Evolutionary conservation across 2,329 filamentous ascomycete species (phyloP).

Genomic region (Hypoxylon sp.): DNA sequence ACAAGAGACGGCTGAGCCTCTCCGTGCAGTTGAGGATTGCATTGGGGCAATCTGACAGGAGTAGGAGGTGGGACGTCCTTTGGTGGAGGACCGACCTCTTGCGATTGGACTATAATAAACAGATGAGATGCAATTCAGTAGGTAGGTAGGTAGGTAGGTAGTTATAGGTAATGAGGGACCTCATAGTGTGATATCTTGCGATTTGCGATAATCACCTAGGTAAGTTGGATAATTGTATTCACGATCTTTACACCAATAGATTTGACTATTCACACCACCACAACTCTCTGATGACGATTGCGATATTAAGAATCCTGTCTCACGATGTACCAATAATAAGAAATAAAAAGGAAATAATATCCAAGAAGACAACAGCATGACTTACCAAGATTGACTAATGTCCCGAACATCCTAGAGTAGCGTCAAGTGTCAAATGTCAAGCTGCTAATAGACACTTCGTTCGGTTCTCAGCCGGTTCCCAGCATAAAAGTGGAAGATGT

Average conservation of each 20-base stretch:
- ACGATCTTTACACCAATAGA: not conserved
- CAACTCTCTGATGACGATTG: too few species aligned
- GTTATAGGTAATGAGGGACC: constrained; percentile 2
- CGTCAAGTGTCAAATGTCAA: constrained; percentile 16
- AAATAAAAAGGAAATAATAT: too few species aligned
- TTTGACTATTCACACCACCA: constrained; percentile 9
- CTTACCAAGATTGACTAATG: constrained; percentile 45
- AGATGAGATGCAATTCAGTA: constrained; percentile 34
- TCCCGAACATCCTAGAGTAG: constrained; percentile 42
- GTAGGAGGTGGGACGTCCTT: constrained; percentile 66
- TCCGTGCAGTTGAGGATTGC: constrained; percentile 45
- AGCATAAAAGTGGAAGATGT: too few species aligned
- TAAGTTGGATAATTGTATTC: too few species aligned
- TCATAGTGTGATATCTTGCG: not conserved
- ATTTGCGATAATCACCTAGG: too few species aligned
- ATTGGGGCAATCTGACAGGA: constrained; percentile 60
- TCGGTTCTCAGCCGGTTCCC: too few species aligned
- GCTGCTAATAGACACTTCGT: too few species aligned
- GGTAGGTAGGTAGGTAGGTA: too few species aligned
- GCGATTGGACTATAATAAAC: constrained; percentile 40
- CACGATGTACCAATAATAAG: too few species aligned
- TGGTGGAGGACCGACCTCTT: constrained; percentile 46
- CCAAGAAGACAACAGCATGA: too few species aligned
- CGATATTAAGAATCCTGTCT: too few species aligned
- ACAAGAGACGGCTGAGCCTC: constrained; percentile 53